Percentiles rank a stretch among this genome's conserved stretches.
These are phyloP conservation scores for Datura wrightii DNA, from an alignment of 257 asterid species.

Conservation along the genomic window DNA sequence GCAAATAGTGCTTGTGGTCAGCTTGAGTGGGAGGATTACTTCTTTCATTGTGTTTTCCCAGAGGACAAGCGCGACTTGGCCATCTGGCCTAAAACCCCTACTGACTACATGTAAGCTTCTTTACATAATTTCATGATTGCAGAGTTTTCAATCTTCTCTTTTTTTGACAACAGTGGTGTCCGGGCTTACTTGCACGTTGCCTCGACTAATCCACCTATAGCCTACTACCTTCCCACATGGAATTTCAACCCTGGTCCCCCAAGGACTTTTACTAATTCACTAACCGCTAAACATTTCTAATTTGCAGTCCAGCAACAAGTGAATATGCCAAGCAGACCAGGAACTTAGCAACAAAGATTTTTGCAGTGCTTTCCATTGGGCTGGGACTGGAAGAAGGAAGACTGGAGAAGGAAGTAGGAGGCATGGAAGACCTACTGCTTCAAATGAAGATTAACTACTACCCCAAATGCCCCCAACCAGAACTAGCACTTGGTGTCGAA, in stretches of 20 bases:
- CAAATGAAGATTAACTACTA: conserved; percentile 90
- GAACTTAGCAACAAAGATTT: conserved; percentile 61
- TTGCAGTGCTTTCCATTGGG: conserved; percentile 66
- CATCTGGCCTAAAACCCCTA: conserved; percentile 78
- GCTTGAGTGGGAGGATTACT: conserved; percentile 92
- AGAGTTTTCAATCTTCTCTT: conserved; percentile 1
- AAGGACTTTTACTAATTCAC: not conserved
- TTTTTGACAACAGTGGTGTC: not conserved
- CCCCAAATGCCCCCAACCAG: conserved; percentile 95
- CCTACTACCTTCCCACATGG: not conserved
- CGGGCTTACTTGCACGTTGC: not conserved
- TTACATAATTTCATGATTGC: not conserved
- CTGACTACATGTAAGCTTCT: conserved; percentile 72
- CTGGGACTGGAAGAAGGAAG: conserved; percentile 65
- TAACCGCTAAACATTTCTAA: not conserved
- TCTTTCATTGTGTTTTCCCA: conserved; percentile 72
- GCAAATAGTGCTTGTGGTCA: conserved; percentile 78
- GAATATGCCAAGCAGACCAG: conserved; percentile 75
- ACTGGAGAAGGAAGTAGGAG: conserved; percentile 83
- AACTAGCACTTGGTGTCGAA: conserved; percentile 90
- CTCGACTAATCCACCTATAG: not conserved
- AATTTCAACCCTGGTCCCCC: not conserved
- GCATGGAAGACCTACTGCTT: conserved; percentile 70
- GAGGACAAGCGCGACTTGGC: conserved; percentile 60
- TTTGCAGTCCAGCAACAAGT: conserved; percentile 59